These are phyloP conservation scores for Carex myosuroides DNA, from an alignment of 176 grass and related monocot genomes.

Conservation along the genomic window DNA sequence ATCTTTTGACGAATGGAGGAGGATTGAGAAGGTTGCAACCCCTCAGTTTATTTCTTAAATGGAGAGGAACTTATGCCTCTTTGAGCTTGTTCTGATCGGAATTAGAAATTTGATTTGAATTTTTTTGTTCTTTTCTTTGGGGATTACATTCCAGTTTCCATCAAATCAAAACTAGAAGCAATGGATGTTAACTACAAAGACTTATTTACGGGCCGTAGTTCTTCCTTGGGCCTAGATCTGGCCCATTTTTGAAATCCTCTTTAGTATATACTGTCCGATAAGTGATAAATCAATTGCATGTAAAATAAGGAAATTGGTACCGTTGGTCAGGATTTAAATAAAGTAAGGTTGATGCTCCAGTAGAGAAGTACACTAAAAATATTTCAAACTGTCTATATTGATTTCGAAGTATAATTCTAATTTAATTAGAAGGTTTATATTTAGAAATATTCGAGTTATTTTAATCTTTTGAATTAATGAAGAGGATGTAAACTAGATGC, in stretches of 20 bases:
- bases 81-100: background rate
- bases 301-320: too few relatives aligned
- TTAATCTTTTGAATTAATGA: background rate
- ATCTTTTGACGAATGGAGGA: background rate
- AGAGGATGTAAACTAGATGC: background rate
- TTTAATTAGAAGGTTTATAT: background rate
- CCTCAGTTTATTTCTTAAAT: background rate
- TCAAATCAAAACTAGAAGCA: background rate
- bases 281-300: too few relatives aligned
- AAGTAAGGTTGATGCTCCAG: too few relatives aligned
- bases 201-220: background rate
- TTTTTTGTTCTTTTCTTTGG: background rate
- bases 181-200: background rate
- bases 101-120: background rate
- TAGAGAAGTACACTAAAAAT: too few relatives aligned
- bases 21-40: background rate
- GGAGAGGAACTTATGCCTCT: background rate
- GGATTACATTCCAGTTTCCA: background rate
- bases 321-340: too few relatives aligned
- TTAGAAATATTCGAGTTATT: background rate
- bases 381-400: background rate
- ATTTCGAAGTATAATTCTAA: background rate
- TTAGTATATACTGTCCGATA: background rate
- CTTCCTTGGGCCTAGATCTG: background rate
- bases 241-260: background rate